Conservation (phyloP, 371 early-diverging fungal species). For the Mortierella sp. region DNA sequence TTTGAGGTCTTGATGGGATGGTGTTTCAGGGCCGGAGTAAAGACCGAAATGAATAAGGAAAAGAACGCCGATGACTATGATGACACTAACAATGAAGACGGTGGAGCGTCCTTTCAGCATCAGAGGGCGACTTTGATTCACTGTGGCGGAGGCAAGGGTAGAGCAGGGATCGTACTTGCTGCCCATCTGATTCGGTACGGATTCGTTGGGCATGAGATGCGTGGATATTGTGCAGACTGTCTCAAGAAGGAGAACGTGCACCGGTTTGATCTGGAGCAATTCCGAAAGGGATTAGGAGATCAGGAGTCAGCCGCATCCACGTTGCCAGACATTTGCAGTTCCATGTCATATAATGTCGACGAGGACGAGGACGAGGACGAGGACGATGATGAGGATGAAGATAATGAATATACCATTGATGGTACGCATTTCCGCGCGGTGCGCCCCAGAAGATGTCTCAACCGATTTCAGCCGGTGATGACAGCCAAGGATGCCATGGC, state of each 20-base stretch:
- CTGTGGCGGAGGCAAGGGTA: slow-evolving; percentile 65
- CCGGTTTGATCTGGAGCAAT: slow-evolving; percentile 33
- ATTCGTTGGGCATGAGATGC: slow-evolving; percentile 35
- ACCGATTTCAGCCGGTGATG: slow-evolving; percentile 55
- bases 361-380: slow-evolving; percentile 4
- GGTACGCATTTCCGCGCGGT: slow-evolving; percentile 14
- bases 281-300: slow-evolving; percentile 37
- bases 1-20: slow-evolving; percentile 52
- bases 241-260: slow-evolving; percentile 30
- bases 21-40: slow-evolving; percentile 38
- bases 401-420: background rate
- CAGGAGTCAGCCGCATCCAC: slow-evolving; percentile 18
- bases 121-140: slow-evolving; percentile 59
- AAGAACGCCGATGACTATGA: no score
- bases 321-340: slow-evolving; percentile 21
- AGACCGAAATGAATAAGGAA: no score
- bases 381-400: slow-evolving; percentile 19
- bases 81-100: background rate
- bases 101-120: slow-evolving; percentile 16
- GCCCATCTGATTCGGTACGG: slow-evolving; percentile 61
- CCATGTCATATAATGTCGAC: background rate
- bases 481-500: slow-evolving; percentile 57
- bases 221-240: slow-evolving; percentile 41
- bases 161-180: slow-evolving; percentile 61
- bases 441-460: slow-evolving; percentile 37